Percentiles rank a stretch among this genome's conserved stretches.
Evolutionary conservation across 2,329 filamentous ascomycete genomes (phyloP).

Genomic region (Pseudopithomyces chartarum): DNA sequence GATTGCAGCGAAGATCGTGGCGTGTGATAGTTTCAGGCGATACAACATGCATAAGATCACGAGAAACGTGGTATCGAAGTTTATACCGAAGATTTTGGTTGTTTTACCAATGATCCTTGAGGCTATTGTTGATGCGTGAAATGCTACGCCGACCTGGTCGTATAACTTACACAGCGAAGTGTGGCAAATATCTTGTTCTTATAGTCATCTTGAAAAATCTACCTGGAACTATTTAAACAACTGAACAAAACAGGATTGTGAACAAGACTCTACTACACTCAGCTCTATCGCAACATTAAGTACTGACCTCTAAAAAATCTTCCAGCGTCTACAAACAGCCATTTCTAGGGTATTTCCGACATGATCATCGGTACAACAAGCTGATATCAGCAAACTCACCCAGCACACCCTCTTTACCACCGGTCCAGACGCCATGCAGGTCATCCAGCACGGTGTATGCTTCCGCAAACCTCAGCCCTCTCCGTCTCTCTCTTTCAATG

Average conservation of each 20-base stretch:
- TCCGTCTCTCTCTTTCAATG: conserved; percentile 62
- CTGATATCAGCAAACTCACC: conserved; percentile 47
- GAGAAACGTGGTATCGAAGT: conserved; percentile 29
- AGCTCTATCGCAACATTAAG: neutral
- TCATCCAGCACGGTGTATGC: conserved; percentile 61
- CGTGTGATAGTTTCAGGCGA: too few relatives aligned
- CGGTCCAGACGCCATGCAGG: conserved; percentile 57
- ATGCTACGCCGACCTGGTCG: too few relatives aligned
- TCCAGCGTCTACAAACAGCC: neutral
- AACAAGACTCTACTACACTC: too few relatives aligned
- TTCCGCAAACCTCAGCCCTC: conserved; percentile 60
- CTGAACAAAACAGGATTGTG: too few relatives aligned
- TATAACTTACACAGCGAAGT: too few relatives aligned
- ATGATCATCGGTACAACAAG: conserved; percentile 26
- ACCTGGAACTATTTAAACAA: too few relatives aligned
- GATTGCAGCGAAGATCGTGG: conserved; percentile 37
- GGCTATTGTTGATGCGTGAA: too few relatives aligned
- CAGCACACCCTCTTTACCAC: conserved; percentile 48
- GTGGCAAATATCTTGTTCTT: too few relatives aligned
- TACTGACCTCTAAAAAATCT: too few relatives aligned
- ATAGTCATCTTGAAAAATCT: too few relatives aligned
- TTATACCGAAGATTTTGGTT: conserved; percentile 6
- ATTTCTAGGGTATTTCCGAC: conserved; percentile 18
- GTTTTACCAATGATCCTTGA: too few relatives aligned
- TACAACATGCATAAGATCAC: too few relatives aligned